Percentiles rank a stretch among this genome's conserved stretches.
These are phyloP conservation scores for Suillus ampliporus DNA, from an alignment of 768 basidiomycete genomes.

Conservation along the genomic window DNA sequence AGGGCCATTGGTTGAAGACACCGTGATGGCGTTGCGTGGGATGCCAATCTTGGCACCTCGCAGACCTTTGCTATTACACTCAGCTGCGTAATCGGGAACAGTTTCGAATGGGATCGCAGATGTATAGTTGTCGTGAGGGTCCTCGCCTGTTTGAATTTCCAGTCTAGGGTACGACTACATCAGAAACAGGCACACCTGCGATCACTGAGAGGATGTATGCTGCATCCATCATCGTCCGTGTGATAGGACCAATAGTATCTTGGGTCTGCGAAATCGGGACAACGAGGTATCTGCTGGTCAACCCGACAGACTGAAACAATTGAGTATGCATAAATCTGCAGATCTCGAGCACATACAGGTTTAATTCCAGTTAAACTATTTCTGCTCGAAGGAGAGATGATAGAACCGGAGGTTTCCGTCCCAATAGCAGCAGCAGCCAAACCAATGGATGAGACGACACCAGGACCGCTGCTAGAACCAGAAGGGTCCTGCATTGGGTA, in stretches of 20 bases:
- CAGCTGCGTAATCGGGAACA: background rate
- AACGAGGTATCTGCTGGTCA: constrained; percentile 35
- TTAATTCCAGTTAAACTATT: constrained; percentile 62
- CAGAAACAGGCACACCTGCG: constrained; percentile 40
- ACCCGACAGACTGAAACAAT: constrained; percentile 1
- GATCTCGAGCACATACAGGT: constrained; percentile 35
- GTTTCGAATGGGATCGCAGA: constrained; percentile 9
- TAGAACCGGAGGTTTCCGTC: constrained; percentile 55
- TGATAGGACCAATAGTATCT: constrained; percentile 60
- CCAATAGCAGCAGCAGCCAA: constrained; percentile 49
- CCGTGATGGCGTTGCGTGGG: constrained; percentile 5
- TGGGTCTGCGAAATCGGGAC: constrained; percentile 57
- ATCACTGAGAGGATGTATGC: constrained; percentile 57
- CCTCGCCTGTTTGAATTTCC: background rate
- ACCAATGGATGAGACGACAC: constrained; percentile 53
- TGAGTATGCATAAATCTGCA: background rate
- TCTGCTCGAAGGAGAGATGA: constrained; percentile 51
- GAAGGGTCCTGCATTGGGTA: constrained; percentile 53
- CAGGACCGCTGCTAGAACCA: constrained; percentile 60
- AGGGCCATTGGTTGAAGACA: constrained; percentile 3
- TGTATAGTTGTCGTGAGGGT: constrained; percentile 6
- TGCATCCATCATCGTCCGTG: constrained; percentile 54
- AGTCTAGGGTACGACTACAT: background rate
- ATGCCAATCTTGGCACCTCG: background rate
- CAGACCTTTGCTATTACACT: background rate